Evolutionary conservation across 345 rosid genomes (phyloP), one percentile per base, ranked within the genome.

Genomic region (Syzygium jambos): DNA sequence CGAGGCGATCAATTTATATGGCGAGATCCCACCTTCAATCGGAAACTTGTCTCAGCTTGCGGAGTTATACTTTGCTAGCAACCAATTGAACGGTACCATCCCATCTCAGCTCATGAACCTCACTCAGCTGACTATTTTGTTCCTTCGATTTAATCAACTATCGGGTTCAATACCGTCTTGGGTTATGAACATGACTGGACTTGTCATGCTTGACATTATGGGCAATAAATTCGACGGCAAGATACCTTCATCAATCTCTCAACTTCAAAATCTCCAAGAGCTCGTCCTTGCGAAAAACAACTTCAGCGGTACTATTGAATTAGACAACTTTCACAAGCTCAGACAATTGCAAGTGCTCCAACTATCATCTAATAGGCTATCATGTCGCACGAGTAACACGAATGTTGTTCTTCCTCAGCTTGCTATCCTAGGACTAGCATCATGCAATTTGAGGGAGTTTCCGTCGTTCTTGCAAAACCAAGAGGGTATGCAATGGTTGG

Each of bases 351-450:
- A 0, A 5, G 7, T 2, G 29, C 46, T 89, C 6, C 56, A 38
- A 7, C 51, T 89, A 25, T 89, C 89, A 12, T 52, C 2, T 14
- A 89, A 87, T 52, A 84, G 51, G 30, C 78, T 89, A 27, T 86
- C 87, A 19, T 29, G 86, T 7, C 2, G 59, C 3, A 51, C 5
- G 25, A 46, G 22, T n/a, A n/a, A 46, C 27, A 5, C 12, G 5
- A 49, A 56, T 34, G 21, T 43, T 41, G 34, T 25, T 30, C 63
- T 43, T 82, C 77, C 68, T 9, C 54, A 65, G 25, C 61, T 89
- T 34, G 4, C 0, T 0, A 23, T 8, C 85, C 84, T 85, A 17
- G 25, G 77, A 21, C 52, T 87, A 59, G 78, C 34, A 51, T 46
- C 86, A 12, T 78, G 87, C 80, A 52, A 86, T 30, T 86, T 87